phyloP scores from a whole-genome alignment of 1,284 basidiomycete species.

The Grifola frondosa region DNA sequence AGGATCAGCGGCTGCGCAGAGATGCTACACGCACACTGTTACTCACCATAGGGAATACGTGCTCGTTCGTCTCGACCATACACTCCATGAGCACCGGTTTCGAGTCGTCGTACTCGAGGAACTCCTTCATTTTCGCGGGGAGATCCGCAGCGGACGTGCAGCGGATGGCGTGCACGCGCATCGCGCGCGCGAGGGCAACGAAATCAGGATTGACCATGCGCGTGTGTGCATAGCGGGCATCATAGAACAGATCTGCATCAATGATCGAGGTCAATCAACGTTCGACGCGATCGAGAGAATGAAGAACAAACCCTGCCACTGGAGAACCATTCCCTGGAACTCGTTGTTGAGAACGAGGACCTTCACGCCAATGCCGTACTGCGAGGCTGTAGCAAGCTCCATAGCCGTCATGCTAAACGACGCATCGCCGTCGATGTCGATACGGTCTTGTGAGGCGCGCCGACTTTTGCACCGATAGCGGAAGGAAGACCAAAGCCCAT shows the following conservation, averaged over 20 bases:
- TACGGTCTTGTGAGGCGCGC: constrained; percentile 91
- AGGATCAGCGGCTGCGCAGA: constrained; percentile 25
- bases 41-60: constrained; percentile 91
- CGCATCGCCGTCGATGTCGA: constrained; percentile 97
- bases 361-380: constrained; percentile 94
- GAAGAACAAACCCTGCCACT: constrained; percentile 86
- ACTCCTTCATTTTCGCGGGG: constrained; percentile 96
- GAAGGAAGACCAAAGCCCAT: constrained; percentile 98
- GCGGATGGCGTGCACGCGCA: constrained; percentile 90
- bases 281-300: too few species aligned
- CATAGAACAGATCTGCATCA: constrained; percentile 86
- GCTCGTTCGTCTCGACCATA: constrained; percentile 82
- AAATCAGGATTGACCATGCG: constrained; percentile 92
- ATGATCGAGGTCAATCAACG: background rate
- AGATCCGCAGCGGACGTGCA: constrained; percentile 75
- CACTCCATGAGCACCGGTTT: constrained; percentile 93
- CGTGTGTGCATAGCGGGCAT: constrained; percentile 92
- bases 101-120: constrained; percentile 88
- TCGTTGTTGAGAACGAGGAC: constrained; percentile 90
- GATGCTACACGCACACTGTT: background rate
- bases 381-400: constrained; percentile 93
- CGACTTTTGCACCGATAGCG: constrained; percentile 96
- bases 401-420: constrained; percentile 99
- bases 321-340: constrained; percentile 97
- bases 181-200: constrained; percentile 83